Evolutionary conservation across 257 asterid genomes (phyloP), one percentile per base, ranked within the genome.

Genomic region (Coffea eugenioides): DNA sequence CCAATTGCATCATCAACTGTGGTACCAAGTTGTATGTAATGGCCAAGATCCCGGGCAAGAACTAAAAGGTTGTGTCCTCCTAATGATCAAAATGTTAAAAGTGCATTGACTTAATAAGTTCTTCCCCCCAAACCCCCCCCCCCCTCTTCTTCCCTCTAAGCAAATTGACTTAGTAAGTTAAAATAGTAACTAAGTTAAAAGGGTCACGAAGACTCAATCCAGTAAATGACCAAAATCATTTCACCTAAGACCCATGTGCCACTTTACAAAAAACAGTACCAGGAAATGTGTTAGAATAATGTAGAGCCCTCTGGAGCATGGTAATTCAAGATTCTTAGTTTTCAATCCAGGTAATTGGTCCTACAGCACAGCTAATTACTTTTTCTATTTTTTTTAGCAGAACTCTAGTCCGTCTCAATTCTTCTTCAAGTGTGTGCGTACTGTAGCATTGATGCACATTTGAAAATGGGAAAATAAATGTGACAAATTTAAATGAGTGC

Each of bases 1-100:
- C 99, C 99, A 77, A 96, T 90, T 27, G 99, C 99, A 85, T 96
- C 99, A 86, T 96, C 99, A 74, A 94, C 79, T 18, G 99, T 82
- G 69, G 99, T 90, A 79, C 99, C 99, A 81, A 96, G 97, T 86
- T 96, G 98, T 82, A 91, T 84, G 77, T 96, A 96, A 82, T 91
- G 88, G 69, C 99, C 99, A 83, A 96, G 96, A 80, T 88, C 99
- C 82, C 90, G 92, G 34, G 99, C 98, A 84, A 96, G 97, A 88
- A 96, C 84, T 51, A 96, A 87, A 84, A 96, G 97, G 87, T 94
- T 96, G 79, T 96, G 99, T 59, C 99, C 98, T 77, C 99, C 99
- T 96, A 87, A 73, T 77, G 73, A 83, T 77, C 80, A 80, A 73
- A 23, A 7, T 72, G 51, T 64, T 20, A 27, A 36, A 76, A 77